A percentile compares a stretch with the other conserved stretches of the same genome.
Evolutionary conservation across 352 stramenopile species (phyloP).

Genomic region (Pythium vanterpoolii): DNA sequence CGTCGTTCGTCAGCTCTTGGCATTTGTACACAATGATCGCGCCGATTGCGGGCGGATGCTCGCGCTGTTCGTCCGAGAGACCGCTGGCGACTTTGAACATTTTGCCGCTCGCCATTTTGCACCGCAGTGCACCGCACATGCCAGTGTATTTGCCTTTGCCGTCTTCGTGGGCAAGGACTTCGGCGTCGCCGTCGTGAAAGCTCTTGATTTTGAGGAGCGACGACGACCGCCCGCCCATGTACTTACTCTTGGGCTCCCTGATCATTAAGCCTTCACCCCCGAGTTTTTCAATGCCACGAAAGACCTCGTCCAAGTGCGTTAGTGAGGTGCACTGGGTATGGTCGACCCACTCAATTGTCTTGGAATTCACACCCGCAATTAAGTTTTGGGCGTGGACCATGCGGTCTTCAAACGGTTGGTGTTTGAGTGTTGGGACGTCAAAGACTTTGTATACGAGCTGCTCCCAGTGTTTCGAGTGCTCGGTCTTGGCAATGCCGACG

Average conservation of each 20-base stretch:
- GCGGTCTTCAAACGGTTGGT: conserved; percentile 56
- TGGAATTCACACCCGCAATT: conserved; percentile 26
- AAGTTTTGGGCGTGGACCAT: conserved; percentile 34
- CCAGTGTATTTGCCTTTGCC: conserved; percentile 68
- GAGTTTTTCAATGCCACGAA: conserved; percentile 52
- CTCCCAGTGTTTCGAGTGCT: conserved; percentile 48
- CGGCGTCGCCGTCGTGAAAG: conserved; percentile 67
- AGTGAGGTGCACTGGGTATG: conserved; percentile 54
- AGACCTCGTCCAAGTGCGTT: conserved; percentile 44
- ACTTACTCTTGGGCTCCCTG: conserved; percentile 49
- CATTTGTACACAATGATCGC: conserved; percentile 82
- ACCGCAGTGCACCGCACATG: conserved; percentile 53
- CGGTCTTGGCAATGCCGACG: conserved; percentile 59
- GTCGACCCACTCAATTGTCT: conserved; percentile 57
- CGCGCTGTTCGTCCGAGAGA: conserved; percentile 53
- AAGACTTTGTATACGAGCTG: conserved; percentile 72
- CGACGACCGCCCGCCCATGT: conserved; percentile 41
- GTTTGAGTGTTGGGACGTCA: conserved; percentile 44
- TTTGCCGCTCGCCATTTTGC: conserved; percentile 60
- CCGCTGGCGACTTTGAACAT: conserved; percentile 73
- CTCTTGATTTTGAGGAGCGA: conserved; percentile 79
- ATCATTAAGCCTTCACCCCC: conserved; percentile 76
- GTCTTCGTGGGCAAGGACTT: conserved; percentile 59
- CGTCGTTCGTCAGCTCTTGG: conserved; percentile 67
- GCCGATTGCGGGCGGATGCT: conserved; percentile 40